Evolutionary conservation across 2,329 filamentous ascomycete species (phyloP).

Genomic region (Canariomyces notabilis): DNA sequence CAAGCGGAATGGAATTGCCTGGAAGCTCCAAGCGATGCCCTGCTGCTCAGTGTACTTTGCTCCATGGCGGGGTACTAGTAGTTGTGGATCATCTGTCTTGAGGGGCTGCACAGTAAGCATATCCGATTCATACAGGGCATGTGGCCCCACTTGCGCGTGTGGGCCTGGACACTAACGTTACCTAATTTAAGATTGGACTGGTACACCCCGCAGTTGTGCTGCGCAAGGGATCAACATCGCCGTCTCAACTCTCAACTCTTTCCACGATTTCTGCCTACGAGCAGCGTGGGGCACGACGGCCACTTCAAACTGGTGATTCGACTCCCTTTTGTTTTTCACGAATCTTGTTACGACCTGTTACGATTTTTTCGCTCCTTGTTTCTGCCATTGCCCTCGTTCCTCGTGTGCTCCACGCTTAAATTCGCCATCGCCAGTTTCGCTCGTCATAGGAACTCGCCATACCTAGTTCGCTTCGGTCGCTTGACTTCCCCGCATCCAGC

Average conservation of each 20-base stretch:
- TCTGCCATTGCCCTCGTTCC: constrained; percentile 10
- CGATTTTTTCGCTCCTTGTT: constrained; percentile 20
- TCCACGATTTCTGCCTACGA: constrained; percentile 15
- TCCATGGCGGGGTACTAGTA: constrained; percentile 16
- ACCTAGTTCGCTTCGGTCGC: background rate
- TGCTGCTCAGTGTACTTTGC: constrained; percentile 3
- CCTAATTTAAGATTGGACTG: no score
- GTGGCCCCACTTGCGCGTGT: no score
- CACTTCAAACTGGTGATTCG: constrained; percentile 11
- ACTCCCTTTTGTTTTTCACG: constrained; percentile 11
- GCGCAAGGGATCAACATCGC: background rate
- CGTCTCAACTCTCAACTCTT: constrained; percentile 17
- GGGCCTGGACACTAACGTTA: no score
- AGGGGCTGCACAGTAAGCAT: no score
- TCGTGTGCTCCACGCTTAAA: constrained; percentile 3
- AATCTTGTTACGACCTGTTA: constrained; percentile 24
- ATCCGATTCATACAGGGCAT: no score
- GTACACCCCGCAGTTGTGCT: constrained; percentile 2
- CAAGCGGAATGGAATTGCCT: constrained; percentile 18
- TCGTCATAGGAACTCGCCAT: background rate
- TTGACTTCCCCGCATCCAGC: background rate
- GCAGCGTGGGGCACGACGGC: constrained; percentile 17
- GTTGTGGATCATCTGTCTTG: no score
- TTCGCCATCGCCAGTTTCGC: constrained; percentile 16
- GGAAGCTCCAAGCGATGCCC: constrained; percentile 16